Percentiles rank a stretch among this genome's conserved stretches.
phyloP scores from a whole-genome alignment of 1,139 yeast species.

The Hansenula sp. region DNA sequence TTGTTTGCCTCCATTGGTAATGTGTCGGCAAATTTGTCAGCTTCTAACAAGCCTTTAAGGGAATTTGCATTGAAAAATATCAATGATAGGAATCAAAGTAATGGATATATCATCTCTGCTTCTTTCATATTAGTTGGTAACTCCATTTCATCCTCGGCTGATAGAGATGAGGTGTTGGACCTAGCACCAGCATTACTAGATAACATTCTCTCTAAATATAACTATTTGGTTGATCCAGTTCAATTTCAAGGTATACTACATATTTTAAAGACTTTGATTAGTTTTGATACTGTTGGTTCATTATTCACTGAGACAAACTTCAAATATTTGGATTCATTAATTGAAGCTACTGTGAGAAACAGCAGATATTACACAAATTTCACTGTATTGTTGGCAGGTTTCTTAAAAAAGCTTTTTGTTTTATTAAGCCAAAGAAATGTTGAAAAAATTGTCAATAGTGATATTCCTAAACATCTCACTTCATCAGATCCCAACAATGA shows the following conservation, averaged over 20 bases:
- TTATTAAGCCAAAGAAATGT: conserved; percentile 7
- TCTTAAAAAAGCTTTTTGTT: conserved; percentile 18
- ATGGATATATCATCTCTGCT: conserved; percentile 21
- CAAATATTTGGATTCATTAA: conserved; percentile 5
- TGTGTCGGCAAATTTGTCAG: conserved; percentile 19
- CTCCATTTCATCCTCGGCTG: conserved; percentile 16
- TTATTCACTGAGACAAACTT: conserved; percentile 9
- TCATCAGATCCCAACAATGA: conserved; percentile 12
- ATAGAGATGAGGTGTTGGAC: conserved; percentile 15
- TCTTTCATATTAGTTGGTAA: conserved; percentile 21
- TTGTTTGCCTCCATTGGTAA: conserved; percentile 20
- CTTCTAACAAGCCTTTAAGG: conserved; percentile 10
- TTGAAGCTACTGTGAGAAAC: conserved; percentile 21
- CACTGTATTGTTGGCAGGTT: conserved; percentile 8
- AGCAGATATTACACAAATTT: conserved; percentile 20
- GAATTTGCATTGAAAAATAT: background rate
- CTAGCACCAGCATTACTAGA: conserved; percentile 14
- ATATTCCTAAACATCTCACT: conserved; percentile 6
- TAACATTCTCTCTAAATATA: conserved; percentile 10
- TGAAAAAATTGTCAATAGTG: background rate
- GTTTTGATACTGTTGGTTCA: conserved; percentile 10
- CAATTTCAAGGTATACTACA: conserved; percentile 23
- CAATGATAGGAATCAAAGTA: conserved; percentile 5
- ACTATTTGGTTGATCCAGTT: conserved; percentile 19
- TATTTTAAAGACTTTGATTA: conserved; percentile 13